phyloP scores from a whole-genome alignment of 441 rosid genomes.

The Manihot esculenta region DNA sequence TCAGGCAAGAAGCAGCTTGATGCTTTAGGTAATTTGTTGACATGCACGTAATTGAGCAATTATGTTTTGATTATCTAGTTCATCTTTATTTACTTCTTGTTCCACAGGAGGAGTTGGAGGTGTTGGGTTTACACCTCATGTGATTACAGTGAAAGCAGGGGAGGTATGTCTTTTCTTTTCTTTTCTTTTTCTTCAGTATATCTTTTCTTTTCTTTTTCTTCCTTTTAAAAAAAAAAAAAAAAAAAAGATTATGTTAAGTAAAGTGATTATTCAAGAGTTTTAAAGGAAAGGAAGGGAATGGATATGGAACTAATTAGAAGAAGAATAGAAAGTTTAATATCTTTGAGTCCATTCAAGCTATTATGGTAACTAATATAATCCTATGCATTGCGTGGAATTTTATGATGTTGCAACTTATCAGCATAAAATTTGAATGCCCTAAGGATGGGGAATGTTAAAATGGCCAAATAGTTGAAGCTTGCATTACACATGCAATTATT shows the following conservation, averaged over 20 bases:
- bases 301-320: background rate
- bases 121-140: constrained; percentile 94
- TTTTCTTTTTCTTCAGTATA: too few species aligned
- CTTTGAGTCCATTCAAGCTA: too few species aligned
- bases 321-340: background rate
- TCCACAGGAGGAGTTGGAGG: constrained; percentile 76
- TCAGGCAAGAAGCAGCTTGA: constrained; percentile 87
- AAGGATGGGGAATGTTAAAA: too few species aligned
- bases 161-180: constrained; percentile 51
- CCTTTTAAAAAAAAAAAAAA: too few species aligned
- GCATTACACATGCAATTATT: too few species aligned
- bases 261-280: background rate
- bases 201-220: too few species aligned
- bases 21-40: constrained; percentile 34
- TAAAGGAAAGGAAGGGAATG: background rate
- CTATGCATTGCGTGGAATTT: too few species aligned
- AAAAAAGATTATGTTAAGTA: background rate
- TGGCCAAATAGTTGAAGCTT: too few species aligned
- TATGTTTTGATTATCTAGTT: background rate
- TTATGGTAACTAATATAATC: too few species aligned
- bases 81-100: background rate
- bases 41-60: background rate
- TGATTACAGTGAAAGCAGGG: constrained; percentile 76
- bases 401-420: too few species aligned
- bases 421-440: too few species aligned